Base-by-base conservation (phyloP, 495 filamentous ascomycete genomes). In the Penicillium simplicissimum region DNA sequence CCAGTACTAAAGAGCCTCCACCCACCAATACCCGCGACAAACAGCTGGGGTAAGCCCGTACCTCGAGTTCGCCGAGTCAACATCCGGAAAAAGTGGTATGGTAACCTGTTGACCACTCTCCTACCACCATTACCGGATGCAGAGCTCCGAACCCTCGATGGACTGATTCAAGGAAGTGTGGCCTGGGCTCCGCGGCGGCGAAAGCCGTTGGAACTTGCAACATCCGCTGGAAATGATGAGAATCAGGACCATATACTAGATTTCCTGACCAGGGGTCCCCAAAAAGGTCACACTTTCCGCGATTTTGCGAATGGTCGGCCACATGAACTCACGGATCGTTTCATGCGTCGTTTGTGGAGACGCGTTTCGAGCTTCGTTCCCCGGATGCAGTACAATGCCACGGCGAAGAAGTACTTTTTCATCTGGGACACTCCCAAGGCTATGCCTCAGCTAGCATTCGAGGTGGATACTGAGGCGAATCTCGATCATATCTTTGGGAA, bases 91-190 rank as follows among this genome's bases (percentile, higher is more conserved):
- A 79, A 78, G 57, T 87, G 85, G 79, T 93, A 90, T 75, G 79
- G 75, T 0, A 37, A 63, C 0, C 71, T 85, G 42, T 76, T 90
- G 19, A 68, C 76, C 0, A 80, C 79, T 47, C 65, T 91, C 5
- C 71, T 90, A n/a, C 90, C 93, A 8, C 95, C 95, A 2, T 63
- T 97, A 1, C 87, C 89, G 0, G 62, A 76, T 23, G 61, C 76
- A 15, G 91, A 95, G 59, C 90, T 89, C 78, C 73, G 83, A 28
- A 66, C 80, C 35, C 73, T 98, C 10, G 72, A 81, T 13, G 81
- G 78, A 17, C 65, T 96, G 11, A 79, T 85, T 0, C 65, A 74
- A 11, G 92, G 89, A 1, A 70, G 43, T 54, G 54, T 64, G 3
- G 77, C 70, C 62, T 82, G 80, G 71, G 73, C 57, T 54, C 76